These are phyloP conservation scores for Strobilomyces echinocephalus DNA, from an alignment of 768 basidiomycete species.

Conservation along the genomic window DNA sequence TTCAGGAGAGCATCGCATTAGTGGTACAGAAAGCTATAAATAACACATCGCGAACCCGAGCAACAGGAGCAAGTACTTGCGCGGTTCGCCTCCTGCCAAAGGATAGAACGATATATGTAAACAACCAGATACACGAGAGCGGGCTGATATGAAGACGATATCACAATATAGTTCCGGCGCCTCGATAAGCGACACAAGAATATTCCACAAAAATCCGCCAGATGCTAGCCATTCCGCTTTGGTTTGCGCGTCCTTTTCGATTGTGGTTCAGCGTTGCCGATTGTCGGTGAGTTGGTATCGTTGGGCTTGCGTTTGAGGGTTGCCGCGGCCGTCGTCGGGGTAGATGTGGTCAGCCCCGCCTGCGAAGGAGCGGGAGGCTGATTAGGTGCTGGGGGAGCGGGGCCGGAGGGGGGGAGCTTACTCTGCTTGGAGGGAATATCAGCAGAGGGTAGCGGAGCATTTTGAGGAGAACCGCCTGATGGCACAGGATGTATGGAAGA, in stretches of 20 bases:
- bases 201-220: constrained; percentile 31
- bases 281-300: constrained; percentile 49
- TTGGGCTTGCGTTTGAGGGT: constrained; percentile 53
- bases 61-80: constrained; percentile 12
- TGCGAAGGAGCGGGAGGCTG: constrained; percentile 38
- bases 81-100: constrained; percentile 22
- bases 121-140: constrained; percentile 16
- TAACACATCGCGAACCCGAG: constrained; percentile 31
- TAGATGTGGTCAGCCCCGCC: constrained; percentile 40
- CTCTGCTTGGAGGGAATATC: constrained; percentile 60
- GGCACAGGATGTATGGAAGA: constrained; percentile 44
- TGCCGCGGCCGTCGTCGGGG: constrained; percentile 45
- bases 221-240: constrained; percentile 46
- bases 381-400: constrained; percentile 37
- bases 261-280: constrained; percentile 43
- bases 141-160: constrained; percentile 17
- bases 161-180: constrained; percentile 29
- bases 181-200: constrained; percentile 26
- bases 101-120: constrained; percentile 29
- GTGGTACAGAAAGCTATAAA: constrained; percentile 36
- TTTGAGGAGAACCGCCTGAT: constrained; percentile 47
- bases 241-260: constrained; percentile 54
- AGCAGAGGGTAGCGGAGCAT: constrained; percentile 41
- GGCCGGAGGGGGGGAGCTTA: constrained; percentile 48
- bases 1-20: constrained; percentile 26